Evolutionary conservation across 2,329 filamentous ascomycete genomes (phyloP).

Genomic region (Bipolaris sorokiniana): DNA sequence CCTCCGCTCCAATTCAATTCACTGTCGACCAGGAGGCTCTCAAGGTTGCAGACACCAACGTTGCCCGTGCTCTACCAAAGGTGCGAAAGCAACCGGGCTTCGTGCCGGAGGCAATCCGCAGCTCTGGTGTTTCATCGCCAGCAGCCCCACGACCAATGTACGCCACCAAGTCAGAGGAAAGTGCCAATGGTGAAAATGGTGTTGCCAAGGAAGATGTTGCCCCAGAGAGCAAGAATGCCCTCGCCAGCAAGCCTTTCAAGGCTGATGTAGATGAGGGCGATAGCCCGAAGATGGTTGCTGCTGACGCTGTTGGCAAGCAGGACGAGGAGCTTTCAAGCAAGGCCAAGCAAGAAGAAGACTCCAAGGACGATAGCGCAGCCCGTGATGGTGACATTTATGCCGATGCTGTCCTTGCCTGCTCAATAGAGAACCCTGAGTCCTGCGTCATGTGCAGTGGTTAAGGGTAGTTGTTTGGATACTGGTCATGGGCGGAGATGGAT

Average conservation of each 20-base stretch:
- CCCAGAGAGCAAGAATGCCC: conserved; percentile 60
- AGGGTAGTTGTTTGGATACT: conserved; percentile 11
- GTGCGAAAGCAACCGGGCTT: conserved; percentile 68
- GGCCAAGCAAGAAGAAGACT: conserved; percentile 73
- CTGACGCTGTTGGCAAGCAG: conserved; percentile 67
- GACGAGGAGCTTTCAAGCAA: conserved; percentile 69
- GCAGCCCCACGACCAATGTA: conserved; percentile 70
- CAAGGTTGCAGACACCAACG: conserved; percentile 81
- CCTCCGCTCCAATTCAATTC: conserved; percentile 96
- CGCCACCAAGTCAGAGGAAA: conserved; percentile 56
- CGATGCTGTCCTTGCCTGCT: conserved; percentile 88
- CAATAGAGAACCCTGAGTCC: conserved; percentile 94
- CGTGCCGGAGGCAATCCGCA: conserved; percentile 21
- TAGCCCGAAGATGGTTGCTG: conserved; percentile 77
- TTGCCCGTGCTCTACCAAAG: conserved; percentile 66
- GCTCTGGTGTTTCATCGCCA: conserved; percentile 51
- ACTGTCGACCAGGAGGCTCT: conserved; percentile 97
- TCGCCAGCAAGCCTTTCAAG: conserved; percentile 72
- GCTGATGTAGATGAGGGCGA: conserved; percentile 79
- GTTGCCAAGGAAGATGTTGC: conserved; percentile 73
- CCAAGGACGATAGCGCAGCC: conserved; percentile 71
- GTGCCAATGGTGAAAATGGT: conserved; percentile 61
- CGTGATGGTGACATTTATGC: conserved; percentile 94
- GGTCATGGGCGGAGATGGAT: background rate
- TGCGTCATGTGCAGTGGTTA: conserved; percentile 98